These are phyloP conservation scores for Leptographium wingfieldii DNA, from an alignment of 2,329 filamentous ascomycete species.

Conservation along the genomic window DNA sequence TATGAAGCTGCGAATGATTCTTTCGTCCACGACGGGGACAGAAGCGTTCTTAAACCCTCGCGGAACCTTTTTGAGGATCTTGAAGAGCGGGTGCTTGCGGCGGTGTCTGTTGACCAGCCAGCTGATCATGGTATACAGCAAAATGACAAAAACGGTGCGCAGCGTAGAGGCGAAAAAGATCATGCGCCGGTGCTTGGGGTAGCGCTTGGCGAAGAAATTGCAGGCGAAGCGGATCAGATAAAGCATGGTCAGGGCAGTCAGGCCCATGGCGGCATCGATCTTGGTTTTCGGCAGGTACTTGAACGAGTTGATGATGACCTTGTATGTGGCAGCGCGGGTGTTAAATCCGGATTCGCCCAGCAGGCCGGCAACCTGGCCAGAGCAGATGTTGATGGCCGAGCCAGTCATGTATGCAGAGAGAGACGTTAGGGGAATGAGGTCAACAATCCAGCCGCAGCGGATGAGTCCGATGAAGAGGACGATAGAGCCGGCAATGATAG, in stretches of 20 bases:
- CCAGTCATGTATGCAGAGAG: constrained; percentile 97
- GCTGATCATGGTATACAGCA: constrained; percentile 85
- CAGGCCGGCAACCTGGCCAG: constrained; percentile 69
- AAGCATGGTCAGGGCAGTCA: constrained; percentile 68
- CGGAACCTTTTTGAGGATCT: constrained; percentile 64
- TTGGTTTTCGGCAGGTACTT: constrained; percentile 54
- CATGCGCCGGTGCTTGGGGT: constrained; percentile 55
- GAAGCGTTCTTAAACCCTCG: constrained; percentile 76
- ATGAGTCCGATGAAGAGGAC: constrained; percentile 68
- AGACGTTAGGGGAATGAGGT: constrained; percentile 80
- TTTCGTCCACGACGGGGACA: constrained; percentile 53
- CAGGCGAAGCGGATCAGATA: constrained; percentile 62
- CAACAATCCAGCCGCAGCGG: constrained; percentile 78
- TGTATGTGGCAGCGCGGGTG: constrained; percentile 59
- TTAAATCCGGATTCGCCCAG: constrained; percentile 62
- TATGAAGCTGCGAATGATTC: constrained; percentile 56
- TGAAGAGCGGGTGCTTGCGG: constrained; percentile 51
- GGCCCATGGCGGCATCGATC: constrained; percentile 76
- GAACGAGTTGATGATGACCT: constrained; percentile 71
- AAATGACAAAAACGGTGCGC: constrained; percentile 79
- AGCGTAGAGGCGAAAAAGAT: constrained; percentile 90
- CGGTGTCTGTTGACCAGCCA: constrained; percentile 67
- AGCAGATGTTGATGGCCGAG: constrained; percentile 77
- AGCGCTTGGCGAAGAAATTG: constrained; percentile 52
- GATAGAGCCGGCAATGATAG: constrained; percentile 65